Percentiles rank a stretch among this genome's conserved stretches.
Evolutionary conservation across 352 stramenopile species (phyloP).

Genomic region (Chloridella minuta): DNA sequence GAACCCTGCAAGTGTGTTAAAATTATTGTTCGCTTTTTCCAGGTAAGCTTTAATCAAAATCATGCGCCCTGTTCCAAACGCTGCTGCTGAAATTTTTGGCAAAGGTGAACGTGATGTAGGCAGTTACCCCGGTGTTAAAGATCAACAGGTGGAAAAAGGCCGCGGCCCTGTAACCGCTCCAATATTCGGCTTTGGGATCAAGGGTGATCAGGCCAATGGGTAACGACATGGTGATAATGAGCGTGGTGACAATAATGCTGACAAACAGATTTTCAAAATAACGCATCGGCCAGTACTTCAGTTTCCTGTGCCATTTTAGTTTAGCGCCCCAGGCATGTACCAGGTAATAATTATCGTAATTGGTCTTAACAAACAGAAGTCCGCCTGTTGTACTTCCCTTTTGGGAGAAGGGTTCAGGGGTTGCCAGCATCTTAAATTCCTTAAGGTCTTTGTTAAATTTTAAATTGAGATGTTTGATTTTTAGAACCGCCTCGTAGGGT

Average conservation of each 20-base stretch:
- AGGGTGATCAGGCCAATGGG: not conserved
- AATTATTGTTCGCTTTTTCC: not conserved
- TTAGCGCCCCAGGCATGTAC: not conserved
- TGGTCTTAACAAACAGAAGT: not conserved
- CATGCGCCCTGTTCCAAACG: not conserved
- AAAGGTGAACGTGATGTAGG: not conserved
- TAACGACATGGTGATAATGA: not conserved
- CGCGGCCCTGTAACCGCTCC: not conserved
- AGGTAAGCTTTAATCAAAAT: slow-evolving; percentile 1
- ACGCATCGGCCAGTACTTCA: not conserved
- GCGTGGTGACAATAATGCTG: not conserved
- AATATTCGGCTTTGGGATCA: not conserved
- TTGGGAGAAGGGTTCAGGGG: not conserved
- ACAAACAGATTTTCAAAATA: not conserved
- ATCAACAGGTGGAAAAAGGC: not conserved
- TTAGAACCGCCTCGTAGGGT: not conserved
- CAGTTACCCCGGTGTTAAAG: not conserved
- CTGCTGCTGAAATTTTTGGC: not conserved
- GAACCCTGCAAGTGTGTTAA: not conserved
- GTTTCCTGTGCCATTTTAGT: not conserved
- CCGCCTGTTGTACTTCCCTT: not conserved
- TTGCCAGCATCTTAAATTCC: not conserved
- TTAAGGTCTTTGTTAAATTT: not conserved
- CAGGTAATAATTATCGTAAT: not conserved
- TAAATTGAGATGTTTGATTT: not conserved